These are phyloP conservation scores for Endothia cerciana DNA, from an alignment of 2,329 filamentous ascomycete genomes.

Conservation along the genomic window DNA sequence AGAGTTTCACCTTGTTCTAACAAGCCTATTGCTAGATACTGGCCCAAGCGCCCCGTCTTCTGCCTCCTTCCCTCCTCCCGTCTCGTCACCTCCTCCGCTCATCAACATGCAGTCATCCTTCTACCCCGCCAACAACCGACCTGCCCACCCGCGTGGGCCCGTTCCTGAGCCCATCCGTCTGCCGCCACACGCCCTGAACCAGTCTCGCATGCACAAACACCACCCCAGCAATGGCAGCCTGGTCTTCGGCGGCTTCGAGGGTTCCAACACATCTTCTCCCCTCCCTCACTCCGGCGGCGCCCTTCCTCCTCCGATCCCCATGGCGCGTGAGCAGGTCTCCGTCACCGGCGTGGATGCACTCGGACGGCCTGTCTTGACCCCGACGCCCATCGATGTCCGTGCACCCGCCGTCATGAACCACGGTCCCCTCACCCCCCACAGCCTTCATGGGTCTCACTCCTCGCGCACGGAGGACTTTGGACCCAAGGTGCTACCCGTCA, in stretches of 20 bases:
- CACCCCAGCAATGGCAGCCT: constrained; percentile 60
- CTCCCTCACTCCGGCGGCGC: constrained; percentile 53
- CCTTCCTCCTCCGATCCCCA: constrained; percentile 48
- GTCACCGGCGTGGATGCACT: constrained; percentile 42
- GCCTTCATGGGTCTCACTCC: constrained; percentile 65
- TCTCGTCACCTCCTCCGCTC: constrained; percentile 29
- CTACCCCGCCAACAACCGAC: constrained; percentile 20
- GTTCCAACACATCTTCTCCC: constrained; percentile 62
- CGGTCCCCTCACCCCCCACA: constrained; percentile 61
- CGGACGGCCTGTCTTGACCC: constrained; percentile 41
- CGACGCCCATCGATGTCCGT: constrained; percentile 40
- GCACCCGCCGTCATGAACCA: constrained; percentile 43
- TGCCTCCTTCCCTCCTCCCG: constrained; percentile 16
- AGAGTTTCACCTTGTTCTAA: constrained; percentile 5
- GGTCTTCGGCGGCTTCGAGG: constrained; percentile 58
- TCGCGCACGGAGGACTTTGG: constrained; percentile 48
- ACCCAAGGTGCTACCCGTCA: constrained; percentile 15
- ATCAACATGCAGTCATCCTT: constrained; percentile 20
- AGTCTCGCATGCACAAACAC: constrained; percentile 50
- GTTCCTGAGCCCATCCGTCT: constrained; percentile 25
- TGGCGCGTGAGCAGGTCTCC: constrained; percentile 31
- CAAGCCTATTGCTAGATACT: constrained; percentile 13
- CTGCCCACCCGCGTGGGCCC: constrained; percentile 23
- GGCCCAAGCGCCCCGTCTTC: constrained; percentile 22
- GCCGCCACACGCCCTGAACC: constrained; percentile 35